These are phyloP conservation scores for Fusarium equiseti DNA, from an alignment of 2,329 filamentous ascomycete genomes.

Conservation along the genomic window DNA sequence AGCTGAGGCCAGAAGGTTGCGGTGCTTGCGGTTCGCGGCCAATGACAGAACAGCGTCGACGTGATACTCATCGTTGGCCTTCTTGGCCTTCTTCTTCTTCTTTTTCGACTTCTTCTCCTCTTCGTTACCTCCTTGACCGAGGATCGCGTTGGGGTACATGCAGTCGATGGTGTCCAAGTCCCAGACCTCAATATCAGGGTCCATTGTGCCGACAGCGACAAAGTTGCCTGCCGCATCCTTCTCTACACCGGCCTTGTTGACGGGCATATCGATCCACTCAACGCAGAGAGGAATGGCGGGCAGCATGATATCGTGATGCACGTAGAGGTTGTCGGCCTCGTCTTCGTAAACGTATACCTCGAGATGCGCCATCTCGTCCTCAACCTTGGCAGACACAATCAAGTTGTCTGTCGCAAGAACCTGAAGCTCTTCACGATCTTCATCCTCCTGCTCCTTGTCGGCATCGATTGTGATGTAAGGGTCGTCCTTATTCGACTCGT, in stretches of 20 bases:
- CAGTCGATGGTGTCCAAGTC: conserved; percentile 94
- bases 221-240: conserved; percentile 84
- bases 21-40: conserved; percentile 91
- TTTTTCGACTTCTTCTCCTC: conserved; percentile 78
- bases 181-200: conserved; percentile 99
- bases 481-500: conserved; percentile 93
- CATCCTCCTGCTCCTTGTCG: conserved; percentile 77
- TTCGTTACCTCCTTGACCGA: conserved; percentile 77
- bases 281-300: conserved; percentile 95
- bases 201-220: conserved; percentile 95
- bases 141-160: conserved; percentile 98
- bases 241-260: conserved; percentile 74
- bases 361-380: conserved; percentile 95
- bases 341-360: conserved; percentile 99
- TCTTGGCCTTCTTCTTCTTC: conserved; percentile 90
- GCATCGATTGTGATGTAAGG: conserved; percentile 93
- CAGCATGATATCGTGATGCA: conserved; percentile 99
- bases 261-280: conserved; percentile 95
- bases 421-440: conserved; percentile 93
- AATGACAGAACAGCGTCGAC: conserved; percentile 93
- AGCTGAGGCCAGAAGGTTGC: conserved; percentile 92
- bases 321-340: conserved; percentile 93
- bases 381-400: conserved; percentile 90
- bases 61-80: conserved; percentile 91
- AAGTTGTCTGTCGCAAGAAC: conserved; percentile 94